phyloP scores from a whole-genome alignment of 139 green algal species.

The Chlorella vulgaris region DNA sequence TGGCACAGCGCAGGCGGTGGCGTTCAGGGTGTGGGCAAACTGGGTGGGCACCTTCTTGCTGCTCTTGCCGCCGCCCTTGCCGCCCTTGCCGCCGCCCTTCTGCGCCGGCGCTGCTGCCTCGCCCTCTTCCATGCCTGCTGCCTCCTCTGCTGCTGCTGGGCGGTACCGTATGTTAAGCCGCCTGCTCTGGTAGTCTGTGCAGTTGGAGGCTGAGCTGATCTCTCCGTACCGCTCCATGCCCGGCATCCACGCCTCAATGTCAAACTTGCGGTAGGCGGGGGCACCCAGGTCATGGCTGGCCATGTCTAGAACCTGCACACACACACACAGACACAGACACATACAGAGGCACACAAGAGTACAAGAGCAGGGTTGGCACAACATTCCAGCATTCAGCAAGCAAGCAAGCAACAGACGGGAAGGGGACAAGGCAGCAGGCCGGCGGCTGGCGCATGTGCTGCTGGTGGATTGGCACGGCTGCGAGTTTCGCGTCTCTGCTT shows the following conservation, averaged over 20 bases:
- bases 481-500: no score
- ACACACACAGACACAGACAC: no score
- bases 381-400: background rate
- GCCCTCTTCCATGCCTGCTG: conserved; percentile 6
- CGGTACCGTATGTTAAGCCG: conserved; percentile 85
- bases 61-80: conserved; percentile 46
- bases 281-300: conserved; percentile 92
- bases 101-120: conserved; percentile 32
- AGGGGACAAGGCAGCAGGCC: no score
- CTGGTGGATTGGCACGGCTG: no score
- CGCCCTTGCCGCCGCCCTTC: conserved; percentile 53
- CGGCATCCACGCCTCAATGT: conserved; percentile 99
- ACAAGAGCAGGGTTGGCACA: background rate
- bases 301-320: conserved; percentile 92
- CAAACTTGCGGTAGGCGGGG: conserved; percentile 96
- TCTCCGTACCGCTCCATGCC: conserved; percentile 94
- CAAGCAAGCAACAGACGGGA: background rate
- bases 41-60: conserved; percentile 67
- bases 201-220: conserved; percentile 96
- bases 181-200: conserved; percentile 98
- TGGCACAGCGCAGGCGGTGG: conserved; percentile 95
- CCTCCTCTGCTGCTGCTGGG: conserved; percentile 6
- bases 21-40: conserved; percentile 98
- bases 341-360: background rate
- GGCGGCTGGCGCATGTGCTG: no score